Percentiles rank a stretch among this genome's conserved stretches.
Conservation (phyloP, 441 rosid genomes). For the Macaranga tanarius region DNA sequence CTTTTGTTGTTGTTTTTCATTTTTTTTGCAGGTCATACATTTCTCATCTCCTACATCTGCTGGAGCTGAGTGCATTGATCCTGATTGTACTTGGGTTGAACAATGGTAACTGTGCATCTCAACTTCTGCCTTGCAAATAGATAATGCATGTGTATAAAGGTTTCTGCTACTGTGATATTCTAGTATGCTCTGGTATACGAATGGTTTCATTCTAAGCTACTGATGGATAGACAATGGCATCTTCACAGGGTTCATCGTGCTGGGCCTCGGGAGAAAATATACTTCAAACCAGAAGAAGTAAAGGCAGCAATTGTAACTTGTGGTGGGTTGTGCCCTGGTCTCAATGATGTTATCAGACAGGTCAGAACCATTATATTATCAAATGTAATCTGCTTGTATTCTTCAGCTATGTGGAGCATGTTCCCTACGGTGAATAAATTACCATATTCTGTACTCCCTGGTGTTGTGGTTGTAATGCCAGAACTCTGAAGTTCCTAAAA, state of each 20-base stretch:
- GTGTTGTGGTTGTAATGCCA: neutral
- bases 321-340: conserved; percentile 99
- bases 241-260: conserved; percentile 89
- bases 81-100: conserved; percentile 87
- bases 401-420: conserved; percentile 5
- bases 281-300: conserved; percentile 86
- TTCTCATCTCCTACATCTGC: conserved; percentile 89
- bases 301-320: conserved; percentile 95
- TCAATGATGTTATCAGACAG: conserved; percentile 96
- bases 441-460: neutral
- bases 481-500: conserved; percentile 10
- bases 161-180: neutral
- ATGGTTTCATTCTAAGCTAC: conserved; percentile 1
- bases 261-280: conserved; percentile 93
- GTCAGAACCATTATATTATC: conserved; percentile 36
- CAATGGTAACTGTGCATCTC: conserved; percentile 60
- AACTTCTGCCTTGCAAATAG: neutral
- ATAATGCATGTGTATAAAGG: neutral
- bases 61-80: conserved; percentile 93
- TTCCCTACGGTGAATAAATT: conserved; percentile 1
- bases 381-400: conserved; percentile 15
- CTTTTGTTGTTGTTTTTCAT: neutral
- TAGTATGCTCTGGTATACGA: neutral
- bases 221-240: conserved; percentile 12
- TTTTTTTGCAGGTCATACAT: conserved; percentile 56